A percentile compares a stretch with the other conserved stretches of the same genome.
phyloP scores from a whole-genome alignment of 2,329 filamentous ascomycete species.

The Colletotrichum tofieldiae region DNA sequence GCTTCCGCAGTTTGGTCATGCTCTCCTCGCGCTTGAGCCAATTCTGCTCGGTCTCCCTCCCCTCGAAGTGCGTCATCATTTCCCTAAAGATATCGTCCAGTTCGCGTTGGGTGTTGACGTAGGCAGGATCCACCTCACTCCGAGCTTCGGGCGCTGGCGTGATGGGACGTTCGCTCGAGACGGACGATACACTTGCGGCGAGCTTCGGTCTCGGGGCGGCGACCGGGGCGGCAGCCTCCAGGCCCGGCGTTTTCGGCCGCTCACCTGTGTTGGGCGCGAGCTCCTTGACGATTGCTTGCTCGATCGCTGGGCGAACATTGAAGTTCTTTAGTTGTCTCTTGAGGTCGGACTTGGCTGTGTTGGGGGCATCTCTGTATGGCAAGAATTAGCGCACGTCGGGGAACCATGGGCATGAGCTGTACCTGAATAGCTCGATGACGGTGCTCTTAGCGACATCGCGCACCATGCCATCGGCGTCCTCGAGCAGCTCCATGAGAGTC shows the following conservation, averaged over 20 bases:
- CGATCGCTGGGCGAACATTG: slow-evolving; percentile 90
- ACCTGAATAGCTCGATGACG: slow-evolving; percentile 90
- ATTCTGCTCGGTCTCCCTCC: slow-evolving; percentile 90
- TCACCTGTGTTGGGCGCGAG: slow-evolving; percentile 69
- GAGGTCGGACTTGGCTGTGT: slow-evolving; percentile 88
- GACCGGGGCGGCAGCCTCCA: slow-evolving; percentile 57
- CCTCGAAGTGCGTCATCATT: slow-evolving; percentile 88
- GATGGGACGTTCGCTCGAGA: slow-evolving; percentile 65
- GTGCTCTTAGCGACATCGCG: slow-evolving; percentile 87
- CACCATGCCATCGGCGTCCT: slow-evolving; percentile 91
- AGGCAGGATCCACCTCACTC: slow-evolving; percentile 83
- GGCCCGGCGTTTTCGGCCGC: slow-evolving; percentile 59
- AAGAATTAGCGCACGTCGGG: slow-evolving; percentile 80
- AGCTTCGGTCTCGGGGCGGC: slow-evolving; percentile 62
- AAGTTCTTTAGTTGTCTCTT: slow-evolving; percentile 88
- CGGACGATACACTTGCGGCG: slow-evolving; percentile 67
- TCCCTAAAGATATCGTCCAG: slow-evolving; percentile 89
- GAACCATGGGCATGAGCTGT: slow-evolving; percentile 47
- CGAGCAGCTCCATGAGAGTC: slow-evolving; percentile 85
- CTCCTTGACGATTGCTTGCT: slow-evolving; percentile 83
- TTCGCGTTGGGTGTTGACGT: slow-evolving; percentile 87
- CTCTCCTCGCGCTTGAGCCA: slow-evolving; percentile 91
- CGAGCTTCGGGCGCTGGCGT: slow-evolving; percentile 77
- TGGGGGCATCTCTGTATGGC: slow-evolving; percentile 85
- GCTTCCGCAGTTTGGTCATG: slow-evolving; percentile 80